Conservation (phyloP, 1,284 basidiomycete species). For the Puccinia brachypodii region DNA sequence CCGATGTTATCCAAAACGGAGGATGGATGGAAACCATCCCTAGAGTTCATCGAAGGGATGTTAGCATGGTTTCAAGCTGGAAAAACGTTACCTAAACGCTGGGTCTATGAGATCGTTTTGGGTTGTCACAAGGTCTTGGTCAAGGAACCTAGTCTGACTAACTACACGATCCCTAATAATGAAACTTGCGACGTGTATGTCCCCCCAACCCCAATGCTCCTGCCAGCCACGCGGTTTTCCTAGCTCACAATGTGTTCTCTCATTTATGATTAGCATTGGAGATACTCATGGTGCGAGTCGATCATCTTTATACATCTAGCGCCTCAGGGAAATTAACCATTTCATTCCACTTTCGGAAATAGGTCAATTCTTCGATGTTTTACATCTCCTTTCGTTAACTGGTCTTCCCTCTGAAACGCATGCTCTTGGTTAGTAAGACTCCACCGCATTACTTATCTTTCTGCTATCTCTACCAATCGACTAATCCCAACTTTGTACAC, state of each 20-base stretch:
- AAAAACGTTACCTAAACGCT: slow-evolving; percentile 78
- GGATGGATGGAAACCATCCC: slow-evolving; percentile 65
- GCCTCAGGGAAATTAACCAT: background rate
- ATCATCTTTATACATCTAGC: background rate
- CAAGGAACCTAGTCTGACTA: slow-evolving; percentile 78
- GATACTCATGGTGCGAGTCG: slow-evolving; percentile 50
- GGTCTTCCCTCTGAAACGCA: slow-evolving; percentile 60
- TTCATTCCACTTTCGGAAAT: slow-evolving; percentile 1
- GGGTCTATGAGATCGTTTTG: slow-evolving; percentile 93
- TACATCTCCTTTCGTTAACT: slow-evolving; percentile 82
- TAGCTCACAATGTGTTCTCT: background rate
- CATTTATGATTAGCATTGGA: slow-evolving; percentile 22
- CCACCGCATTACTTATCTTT: background rate
- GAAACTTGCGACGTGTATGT: slow-evolving; percentile 86
- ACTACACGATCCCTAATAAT: slow-evolving; percentile 73
- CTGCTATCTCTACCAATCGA: slow-evolving; percentile 65
- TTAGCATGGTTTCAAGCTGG: slow-evolving; percentile 89
- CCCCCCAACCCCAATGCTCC: background rate
- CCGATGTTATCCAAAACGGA: slow-evolving; percentile 62
- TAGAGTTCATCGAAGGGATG: slow-evolving; percentile 80
- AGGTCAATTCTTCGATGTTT: slow-evolving; percentile 93
- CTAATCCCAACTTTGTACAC: slow-evolving; percentile 65
- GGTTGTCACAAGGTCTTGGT: slow-evolving; percentile 76
- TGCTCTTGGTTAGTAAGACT: slow-evolving; percentile 47
- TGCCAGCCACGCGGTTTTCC: background rate